Base-by-base conservation (phyloP, 257 asterid species). In the Ocimum tenuiflorum region DNA sequence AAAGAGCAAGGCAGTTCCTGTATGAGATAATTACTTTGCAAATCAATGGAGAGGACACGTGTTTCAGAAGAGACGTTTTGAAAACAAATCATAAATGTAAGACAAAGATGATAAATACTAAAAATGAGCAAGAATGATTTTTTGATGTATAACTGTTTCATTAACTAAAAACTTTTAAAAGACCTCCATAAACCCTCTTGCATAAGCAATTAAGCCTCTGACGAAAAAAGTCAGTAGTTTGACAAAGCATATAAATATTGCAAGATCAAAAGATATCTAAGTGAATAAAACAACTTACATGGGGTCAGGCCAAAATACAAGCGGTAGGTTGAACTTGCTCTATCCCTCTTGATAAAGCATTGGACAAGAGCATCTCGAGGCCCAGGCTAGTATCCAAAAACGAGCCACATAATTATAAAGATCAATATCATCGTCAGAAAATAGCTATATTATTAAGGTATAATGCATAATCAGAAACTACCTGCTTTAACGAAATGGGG, bases 401-500 rank as follows among this genome's bases (percentile, higher is more conserved):
- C 13, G 50, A 58, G 35, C 9, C 36, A 39, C 22, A 22, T 17
- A 60, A 60, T 12, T 18, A 41, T 9, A 13, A 68, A 71, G 43
- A 53, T 33, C 17, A 36, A 54, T 59, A 24, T 15, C 63, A 68
- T 65, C 43, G 35, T 22, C 38, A 43, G 43, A 39, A 3, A 27
- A 23, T 1, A 39, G 23, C 11, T 10, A 3, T 13, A 62, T 8
- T 18, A 47, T 17, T 2, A 69, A 51, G 67, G 47, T 15, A 8
- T 15, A 69, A 47, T 8, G 58, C 36, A 59, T 8, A 14, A 65
- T 38, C 20, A 57, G 70, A 29, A 39, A 27, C 75, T n/a, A 85
- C 97, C 94, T 92, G 98, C 80, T 92, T 92, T 42, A 92, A 69
- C n/a, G 98, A 91, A 77, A 89, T 89, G 50, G 98, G 96, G 60